These are phyloP conservation scores for Alternaria alternata DNA, from an alignment of 2,329 filamentous ascomycete species.

Conservation along the genomic window DNA sequence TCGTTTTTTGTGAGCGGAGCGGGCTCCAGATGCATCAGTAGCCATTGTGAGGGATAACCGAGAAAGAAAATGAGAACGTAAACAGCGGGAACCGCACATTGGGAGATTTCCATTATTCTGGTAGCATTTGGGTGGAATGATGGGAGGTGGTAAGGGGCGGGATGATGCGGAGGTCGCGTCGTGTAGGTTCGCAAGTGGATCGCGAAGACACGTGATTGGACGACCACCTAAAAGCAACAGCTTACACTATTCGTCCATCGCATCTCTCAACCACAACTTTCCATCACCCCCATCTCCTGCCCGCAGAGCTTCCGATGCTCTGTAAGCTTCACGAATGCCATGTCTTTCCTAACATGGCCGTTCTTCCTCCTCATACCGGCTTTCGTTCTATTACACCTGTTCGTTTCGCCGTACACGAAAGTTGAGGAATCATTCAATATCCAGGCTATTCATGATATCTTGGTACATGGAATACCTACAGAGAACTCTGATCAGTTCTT, in stretches of 20 bases:
- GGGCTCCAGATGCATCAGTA: constrained; percentile 68
- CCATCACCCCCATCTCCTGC: neutral
- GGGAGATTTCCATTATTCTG: constrained; percentile 40
- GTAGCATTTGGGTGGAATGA: neutral
- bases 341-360: constrained; percentile 35
- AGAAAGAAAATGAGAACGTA: constrained; percentile 73
- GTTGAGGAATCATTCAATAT: constrained; percentile 99
- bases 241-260: constrained; percentile 5
- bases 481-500: constrained; percentile 63
- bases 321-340: constrained; percentile 13
- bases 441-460: constrained; percentile 89
- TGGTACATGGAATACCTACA: constrained; percentile 78
- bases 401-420: constrained; percentile 87
- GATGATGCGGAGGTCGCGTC: constrained; percentile 8
- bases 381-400: constrained; percentile 68
- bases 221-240: neutral
- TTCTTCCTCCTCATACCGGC: constrained; percentile 44
- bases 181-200: constrained; percentile 5
- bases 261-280: neutral
- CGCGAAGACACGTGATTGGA: constrained; percentile 37
- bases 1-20: constrained; percentile 67
- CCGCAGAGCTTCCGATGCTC: neutral
- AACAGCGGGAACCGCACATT: constrained; percentile 73
- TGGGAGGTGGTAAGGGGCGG: constrained; percentile 1
- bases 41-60: constrained; percentile 74